These are phyloP conservation scores for Psidium guajava DNA, from an alignment of 345 rosid species.

Conservation along the genomic window DNA sequence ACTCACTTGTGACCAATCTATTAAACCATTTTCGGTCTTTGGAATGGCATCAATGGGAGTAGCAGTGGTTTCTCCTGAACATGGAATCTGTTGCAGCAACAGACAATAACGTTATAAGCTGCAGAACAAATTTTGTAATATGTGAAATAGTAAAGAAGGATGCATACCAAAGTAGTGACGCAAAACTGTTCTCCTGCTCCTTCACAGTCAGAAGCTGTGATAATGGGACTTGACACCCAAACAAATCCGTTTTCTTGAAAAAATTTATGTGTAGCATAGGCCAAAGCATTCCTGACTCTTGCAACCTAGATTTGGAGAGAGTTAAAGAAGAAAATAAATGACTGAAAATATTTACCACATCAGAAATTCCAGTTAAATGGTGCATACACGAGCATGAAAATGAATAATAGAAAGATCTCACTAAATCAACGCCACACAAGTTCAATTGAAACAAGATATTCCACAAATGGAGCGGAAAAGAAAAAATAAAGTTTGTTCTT, in stretches of 20 bases:
- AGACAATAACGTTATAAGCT: neutral
- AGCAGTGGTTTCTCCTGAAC: slow-evolving; percentile 43
- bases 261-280: slow-evolving; percentile 89
- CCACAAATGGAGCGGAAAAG: neutral
- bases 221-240: slow-evolving; percentile 96
- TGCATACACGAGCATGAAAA: neutral
- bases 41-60: slow-evolving; percentile 58
- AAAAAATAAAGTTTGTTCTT: neutral
- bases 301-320: slow-evolving; percentile 47
- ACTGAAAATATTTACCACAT: neutral
- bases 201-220: slow-evolving; percentile 94
- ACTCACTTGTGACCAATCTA: slow-evolving; percentile 93
- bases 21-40: slow-evolving; percentile 57
- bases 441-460: neutral
- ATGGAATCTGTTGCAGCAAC: slow-evolving; percentile 56
- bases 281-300: slow-evolving; percentile 88
- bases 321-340: neutral
- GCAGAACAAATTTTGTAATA: neutral
- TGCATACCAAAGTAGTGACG: slow-evolving; percentile 82
- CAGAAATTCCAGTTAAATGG: neutral
- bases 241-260: slow-evolving; percentile 93
- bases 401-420: neutral
- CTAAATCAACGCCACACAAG: neutral
- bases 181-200: slow-evolving; percentile 99
- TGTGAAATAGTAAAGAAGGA: neutral